Percentiles rank a stretch among this genome's conserved stretches.
Conservation (phyloP, 768 basidiomycete species). For the Lactarius indigo region DNA sequence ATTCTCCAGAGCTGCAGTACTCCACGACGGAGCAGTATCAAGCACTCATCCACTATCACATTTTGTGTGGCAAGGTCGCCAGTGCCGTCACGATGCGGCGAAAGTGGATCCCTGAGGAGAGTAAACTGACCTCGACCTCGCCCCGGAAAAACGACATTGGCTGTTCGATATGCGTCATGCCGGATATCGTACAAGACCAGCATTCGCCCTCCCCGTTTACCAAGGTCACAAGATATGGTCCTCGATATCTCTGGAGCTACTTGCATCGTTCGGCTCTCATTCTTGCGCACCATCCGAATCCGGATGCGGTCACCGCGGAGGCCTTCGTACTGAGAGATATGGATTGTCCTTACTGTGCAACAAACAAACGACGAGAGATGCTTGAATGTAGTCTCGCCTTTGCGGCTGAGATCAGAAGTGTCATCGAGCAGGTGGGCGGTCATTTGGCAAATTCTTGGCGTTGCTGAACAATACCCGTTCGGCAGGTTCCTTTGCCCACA, state of each 20-base stretch:
- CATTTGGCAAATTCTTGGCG: neutral
- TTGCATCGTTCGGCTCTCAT: slow-evolving; percentile 11
- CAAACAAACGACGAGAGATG: neutral
- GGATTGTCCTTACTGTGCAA: neutral
- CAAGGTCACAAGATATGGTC: neutral
- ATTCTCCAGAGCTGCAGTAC: slow-evolving; percentile 1
- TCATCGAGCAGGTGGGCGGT: neutral
- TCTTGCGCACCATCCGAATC: slow-evolving; percentile 10
- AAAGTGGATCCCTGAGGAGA: neutral
- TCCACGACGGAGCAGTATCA: slow-evolving; percentile 13
- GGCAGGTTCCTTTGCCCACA: slow-evolving; percentile 9
- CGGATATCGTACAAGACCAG: neutral
- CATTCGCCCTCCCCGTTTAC: too few species aligned
- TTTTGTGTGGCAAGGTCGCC: slow-evolving; percentile 8
- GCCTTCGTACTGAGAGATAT: slow-evolving; percentile 4
- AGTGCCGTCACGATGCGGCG: slow-evolving; percentile 5
- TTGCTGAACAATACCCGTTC: neutral
- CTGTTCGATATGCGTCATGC: neutral
- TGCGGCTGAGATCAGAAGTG: slow-evolving; percentile 1
- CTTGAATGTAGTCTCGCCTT: slow-evolving; percentile 6
- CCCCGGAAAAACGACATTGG: neutral
- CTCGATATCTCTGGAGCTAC: slow-evolving; percentile 13
- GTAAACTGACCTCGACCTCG: neutral
- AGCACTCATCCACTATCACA: slow-evolving; percentile 8
- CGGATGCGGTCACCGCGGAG: neutral